A percentile compares a stretch with the other conserved stretches of the same genome.
These are phyloP conservation scores for Bjerkandera adusta DNA, from an alignment of 1,284 basidiomycete species.

Conservation along the genomic window DNA sequence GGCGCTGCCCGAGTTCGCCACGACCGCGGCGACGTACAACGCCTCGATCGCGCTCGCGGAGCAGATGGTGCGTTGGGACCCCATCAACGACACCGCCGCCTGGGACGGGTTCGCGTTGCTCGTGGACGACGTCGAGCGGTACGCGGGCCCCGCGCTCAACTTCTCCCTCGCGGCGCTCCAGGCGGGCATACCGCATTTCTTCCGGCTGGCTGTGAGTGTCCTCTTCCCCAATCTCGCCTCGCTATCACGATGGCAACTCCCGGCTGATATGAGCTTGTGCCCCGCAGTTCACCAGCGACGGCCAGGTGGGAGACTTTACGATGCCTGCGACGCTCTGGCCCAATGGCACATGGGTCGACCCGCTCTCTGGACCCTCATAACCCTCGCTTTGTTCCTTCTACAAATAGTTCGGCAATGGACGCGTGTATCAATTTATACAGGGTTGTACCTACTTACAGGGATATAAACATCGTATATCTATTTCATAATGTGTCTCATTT, in stretches of 20 bases:
- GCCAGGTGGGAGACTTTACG: slow-evolving; percentile 75
- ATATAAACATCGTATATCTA: neutral
- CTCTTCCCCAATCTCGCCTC: slow-evolving; percentile 9
- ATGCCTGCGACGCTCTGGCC: slow-evolving; percentile 74
- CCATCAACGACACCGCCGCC: slow-evolving; percentile 41
- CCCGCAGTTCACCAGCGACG: slow-evolving; percentile 51
- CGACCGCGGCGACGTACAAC: slow-evolving; percentile 67
- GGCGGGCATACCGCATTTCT: slow-evolving; percentile 72
- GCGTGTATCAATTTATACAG: neutral
- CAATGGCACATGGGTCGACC: slow-evolving; percentile 81
- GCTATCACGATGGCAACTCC: neutral
- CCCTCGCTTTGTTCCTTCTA: neutral
- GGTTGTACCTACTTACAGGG: neutral
- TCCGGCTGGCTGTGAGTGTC: slow-evolving; percentile 75
- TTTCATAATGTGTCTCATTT: neutral
- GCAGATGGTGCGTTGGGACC: slow-evolving; percentile 64
- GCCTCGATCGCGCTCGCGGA: slow-evolving; percentile 50
- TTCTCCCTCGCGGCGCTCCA: slow-evolving; percentile 66
- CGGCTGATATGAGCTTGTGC: neutral
- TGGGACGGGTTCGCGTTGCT: slow-evolving; percentile 81
- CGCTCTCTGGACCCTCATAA: slow-evolving; percentile 64
- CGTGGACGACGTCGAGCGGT: slow-evolving; percentile 84
- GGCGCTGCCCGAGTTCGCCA: slow-evolving; percentile 68
- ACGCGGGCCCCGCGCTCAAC: slow-evolving; percentile 61
- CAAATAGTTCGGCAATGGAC: neutral